A percentile compares a stretch with the other conserved stretches of the same genome.
Evolutionary conservation across 164 flowering plant species (phyloP).

Genomic region (Magnolia changhungtana): DNA sequence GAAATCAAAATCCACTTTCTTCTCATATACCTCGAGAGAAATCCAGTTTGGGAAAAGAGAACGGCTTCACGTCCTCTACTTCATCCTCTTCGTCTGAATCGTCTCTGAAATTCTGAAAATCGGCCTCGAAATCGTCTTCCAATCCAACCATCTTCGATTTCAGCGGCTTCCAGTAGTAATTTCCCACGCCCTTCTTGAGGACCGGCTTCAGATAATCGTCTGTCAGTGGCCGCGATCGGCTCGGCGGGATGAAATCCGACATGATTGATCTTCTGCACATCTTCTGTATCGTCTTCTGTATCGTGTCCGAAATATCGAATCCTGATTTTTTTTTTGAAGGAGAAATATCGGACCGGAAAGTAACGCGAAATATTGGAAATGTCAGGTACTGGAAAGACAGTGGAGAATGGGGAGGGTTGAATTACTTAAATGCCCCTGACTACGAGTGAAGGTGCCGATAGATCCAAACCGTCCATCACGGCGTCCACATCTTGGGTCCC

Average conservation of each 20-base stretch:
- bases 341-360: not conserved
- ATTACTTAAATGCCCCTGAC: too few species aligned
- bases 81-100: slow-evolving; percentile 39
- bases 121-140: slow-evolving; percentile 84
- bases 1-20: not conserved
- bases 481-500: too few species aligned
- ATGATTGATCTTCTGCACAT: slow-evolving; percentile 98
- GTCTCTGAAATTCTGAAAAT: slow-evolving; percentile 70
- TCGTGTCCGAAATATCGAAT: not conserved
- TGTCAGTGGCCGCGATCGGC: slow-evolving; percentile 37
- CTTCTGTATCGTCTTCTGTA: slow-evolving; percentile 18
- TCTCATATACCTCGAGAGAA: slow-evolving; percentile 14
- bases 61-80: slow-evolving; percentile 33
- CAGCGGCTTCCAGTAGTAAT: slow-evolving; percentile 26
- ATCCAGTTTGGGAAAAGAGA: slow-evolving; percentile 34
- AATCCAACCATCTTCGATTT: slow-evolving; percentile 21
- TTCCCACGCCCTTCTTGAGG: slow-evolving; percentile 28
- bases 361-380: not conserved
- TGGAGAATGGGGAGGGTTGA: too few species aligned
- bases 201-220: slow-evolving; percentile 54
- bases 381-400: too few species aligned
- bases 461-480: too few species aligned
- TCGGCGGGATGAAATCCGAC: slow-evolving; percentile 63
- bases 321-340: too few species aligned
- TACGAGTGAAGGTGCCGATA: too few species aligned